Base-by-base conservation (phyloP, 441 rosid species). In the Erysimum pusillum region DNA sequence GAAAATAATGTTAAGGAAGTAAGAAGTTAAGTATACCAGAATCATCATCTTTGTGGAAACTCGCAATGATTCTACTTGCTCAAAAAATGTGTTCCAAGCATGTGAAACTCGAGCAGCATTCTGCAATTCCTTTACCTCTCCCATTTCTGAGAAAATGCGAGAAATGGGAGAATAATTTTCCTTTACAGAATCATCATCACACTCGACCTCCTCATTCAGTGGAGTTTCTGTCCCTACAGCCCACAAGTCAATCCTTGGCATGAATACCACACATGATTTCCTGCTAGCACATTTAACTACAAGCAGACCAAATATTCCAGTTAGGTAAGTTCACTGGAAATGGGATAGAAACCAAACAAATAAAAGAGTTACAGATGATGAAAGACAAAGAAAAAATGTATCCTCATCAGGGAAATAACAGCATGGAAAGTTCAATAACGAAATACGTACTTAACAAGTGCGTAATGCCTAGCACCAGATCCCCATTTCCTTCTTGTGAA, bases 241-340 rank as follows among this genome's bases (percentile, higher is more conserved):
- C 98, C 99, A 96, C 67, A 96, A 82, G 86, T 93, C 99, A 77
- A 93, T 85, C 84, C 97, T 84, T 48, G 99, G 98, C 97, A 93
- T 87, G 83, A 89, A 96, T 51, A 96, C 78, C 61, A 90, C 76
- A 69, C 89, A 86, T 72, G 92, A 84, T 53, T 84, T 84, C 73
- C 71, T 74, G 78, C 90, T 88, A 73, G 93, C 88, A 85, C 97
- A 93, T 90, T 90, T 96, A 87, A 83, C 99, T 96, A 89, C 83
- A 82, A 83, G 56, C 65, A 76, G 69, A 75, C 79, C 32, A 80
- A 48, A 84, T 71, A 73, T 63, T 56, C 63, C 62, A 74, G 68
- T 79, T 79, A 64, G 39, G 45, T 31, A 62, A 49, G 64, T 31
- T 34, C 31, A 32, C 48, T 67, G 65, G 59, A 41, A 65, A 51